Percentiles rank a stretch among this genome's conserved stretches.
Evolutionary conservation across 495 filamentous ascomycete genomes (phyloP).

Genomic region (Trichoderma reesei): DNA sequence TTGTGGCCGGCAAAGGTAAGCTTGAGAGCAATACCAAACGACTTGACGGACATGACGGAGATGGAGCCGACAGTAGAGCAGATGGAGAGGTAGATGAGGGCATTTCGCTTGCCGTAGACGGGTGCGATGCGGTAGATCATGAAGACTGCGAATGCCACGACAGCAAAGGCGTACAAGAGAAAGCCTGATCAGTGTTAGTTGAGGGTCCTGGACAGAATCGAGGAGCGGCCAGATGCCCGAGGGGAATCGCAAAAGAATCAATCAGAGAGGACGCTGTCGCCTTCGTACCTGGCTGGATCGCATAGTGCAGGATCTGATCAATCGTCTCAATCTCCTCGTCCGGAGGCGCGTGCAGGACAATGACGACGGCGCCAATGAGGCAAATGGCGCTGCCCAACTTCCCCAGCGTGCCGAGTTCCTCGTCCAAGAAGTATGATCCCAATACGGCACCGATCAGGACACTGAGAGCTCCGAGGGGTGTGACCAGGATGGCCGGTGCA

Average conservation of each 20-base stretch:
- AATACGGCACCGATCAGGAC: constrained; percentile 92
- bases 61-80: constrained; percentile 94
- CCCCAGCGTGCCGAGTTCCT: constrained; percentile 77
- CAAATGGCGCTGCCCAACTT: constrained; percentile 95
- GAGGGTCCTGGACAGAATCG: background rate
- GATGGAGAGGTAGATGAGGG: constrained; percentile 89
- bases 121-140: constrained; percentile 97
- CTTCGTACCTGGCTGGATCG: constrained; percentile 72
- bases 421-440: constrained; percentile 86
- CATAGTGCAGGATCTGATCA: constrained; percentile 79
- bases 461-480: constrained; percentile 82
- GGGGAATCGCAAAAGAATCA: background rate
- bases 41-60: constrained; percentile 97
- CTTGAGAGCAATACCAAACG: constrained; percentile 93
- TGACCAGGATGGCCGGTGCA: constrained; percentile 93
- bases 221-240: background rate
- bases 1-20: constrained; percentile 85
- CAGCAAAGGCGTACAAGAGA: constrained; percentile 66
- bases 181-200: constrained; percentile 56
- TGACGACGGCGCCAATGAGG: constrained; percentile 91
- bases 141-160: constrained; percentile 70
- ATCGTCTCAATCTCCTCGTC: constrained; percentile 82
- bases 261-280: too few relatives aligned
- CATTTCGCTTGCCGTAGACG: constrained; percentile 83
- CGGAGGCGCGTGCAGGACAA: constrained; percentile 92